These are phyloP conservation scores for Sporisorium sorghi DNA, from an alignment of 1,284 basidiomycete species.

Conservation along the genomic window DNA sequence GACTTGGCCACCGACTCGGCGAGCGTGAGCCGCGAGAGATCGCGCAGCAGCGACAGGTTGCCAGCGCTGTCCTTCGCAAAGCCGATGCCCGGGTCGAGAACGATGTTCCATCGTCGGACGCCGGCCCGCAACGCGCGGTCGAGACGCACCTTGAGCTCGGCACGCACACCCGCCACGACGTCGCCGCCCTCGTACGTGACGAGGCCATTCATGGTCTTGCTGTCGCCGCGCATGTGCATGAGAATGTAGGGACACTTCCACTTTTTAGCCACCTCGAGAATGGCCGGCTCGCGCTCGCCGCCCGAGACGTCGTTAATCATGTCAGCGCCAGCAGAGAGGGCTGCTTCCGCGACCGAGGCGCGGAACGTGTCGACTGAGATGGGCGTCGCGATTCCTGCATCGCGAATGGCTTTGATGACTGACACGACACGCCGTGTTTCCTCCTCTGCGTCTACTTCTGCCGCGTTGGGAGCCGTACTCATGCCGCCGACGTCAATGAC, in stretches of 20 bases:
- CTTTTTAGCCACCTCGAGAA: constrained; percentile 77
- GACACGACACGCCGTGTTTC: constrained; percentile 78
- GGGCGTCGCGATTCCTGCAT: constrained; percentile 71
- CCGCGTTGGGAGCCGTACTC: constrained; percentile 72
- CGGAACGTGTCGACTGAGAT: constrained; percentile 96
- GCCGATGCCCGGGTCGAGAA: constrained; percentile 92
- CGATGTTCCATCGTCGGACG: constrained; percentile 87
- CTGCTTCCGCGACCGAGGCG: constrained; percentile 80
- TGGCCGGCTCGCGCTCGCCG: constrained; percentile 74
- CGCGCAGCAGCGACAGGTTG: constrained; percentile 76
- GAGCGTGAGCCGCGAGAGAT: constrained; percentile 32
- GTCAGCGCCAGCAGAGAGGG: constrained; percentile 85
- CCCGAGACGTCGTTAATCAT: constrained; percentile 95
- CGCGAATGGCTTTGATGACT: constrained; percentile 67
- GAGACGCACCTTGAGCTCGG: constrained; percentile 81
- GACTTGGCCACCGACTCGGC: constrained; percentile 34
- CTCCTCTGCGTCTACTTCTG: constrained; percentile 72
- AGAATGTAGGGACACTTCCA: constrained; percentile 76
- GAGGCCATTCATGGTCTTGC: constrained; percentile 71
- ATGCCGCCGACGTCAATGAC: constrained; percentile 95
- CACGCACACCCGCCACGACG: constrained; percentile 78
- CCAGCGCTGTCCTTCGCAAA: constrained; percentile 88
- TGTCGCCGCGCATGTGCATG: constrained; percentile 92
- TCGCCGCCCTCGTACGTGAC: constrained; percentile 77
- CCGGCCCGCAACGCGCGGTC: constrained; percentile 80